Conservation (phyloP, 805 yeast genomes). For the Sungouiella blattae region DNA sequence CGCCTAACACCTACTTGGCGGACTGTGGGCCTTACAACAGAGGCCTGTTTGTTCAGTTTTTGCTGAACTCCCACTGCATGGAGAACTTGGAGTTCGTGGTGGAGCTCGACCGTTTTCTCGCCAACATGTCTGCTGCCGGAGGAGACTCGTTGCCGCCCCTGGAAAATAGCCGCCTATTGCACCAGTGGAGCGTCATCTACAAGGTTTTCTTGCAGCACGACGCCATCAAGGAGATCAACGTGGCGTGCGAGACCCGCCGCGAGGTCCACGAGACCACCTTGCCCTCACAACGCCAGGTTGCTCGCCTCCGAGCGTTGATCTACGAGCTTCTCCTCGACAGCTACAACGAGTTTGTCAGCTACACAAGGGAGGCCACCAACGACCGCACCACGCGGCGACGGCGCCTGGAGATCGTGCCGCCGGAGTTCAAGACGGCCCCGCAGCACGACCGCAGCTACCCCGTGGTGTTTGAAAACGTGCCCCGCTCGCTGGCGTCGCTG, state of each 20-base stretch:
- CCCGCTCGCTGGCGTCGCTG: not conserved
- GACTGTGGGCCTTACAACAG: constrained; percentile 16
- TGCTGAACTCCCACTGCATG: constrained; percentile 29
- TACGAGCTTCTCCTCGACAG: constrained; percentile 31
- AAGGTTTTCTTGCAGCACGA: constrained; percentile 24
- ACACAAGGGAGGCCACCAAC: constrained; percentile 11
- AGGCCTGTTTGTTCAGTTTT: constrained; percentile 22
- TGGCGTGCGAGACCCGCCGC: constrained; percentile 24
- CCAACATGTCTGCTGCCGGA: not conserved
- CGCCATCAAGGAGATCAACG: constrained; percentile 31
- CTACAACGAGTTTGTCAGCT: constrained; percentile 29
- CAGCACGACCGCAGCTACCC: no score
- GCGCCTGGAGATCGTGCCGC: constrained; percentile 19
- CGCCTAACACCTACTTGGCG: constrained; percentile 3
- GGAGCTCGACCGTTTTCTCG: constrained; percentile 19
- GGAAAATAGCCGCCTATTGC: constrained; percentile 6
- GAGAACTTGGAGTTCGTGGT: constrained; percentile 35
- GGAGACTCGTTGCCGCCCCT: constrained; percentile 10
- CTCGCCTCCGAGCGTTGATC: constrained; percentile 16
- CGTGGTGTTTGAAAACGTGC: no score
- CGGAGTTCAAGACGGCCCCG: constrained; percentile 10
- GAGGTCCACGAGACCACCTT: constrained; percentile 16
- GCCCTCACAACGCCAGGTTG: constrained; percentile 17
- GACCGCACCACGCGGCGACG: constrained; percentile 12
- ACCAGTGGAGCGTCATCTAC: constrained; percentile 27